Evolutionary conservation across 2,329 filamentous ascomycete species (phyloP).

Genomic region (Epichloe elymi): DNA sequence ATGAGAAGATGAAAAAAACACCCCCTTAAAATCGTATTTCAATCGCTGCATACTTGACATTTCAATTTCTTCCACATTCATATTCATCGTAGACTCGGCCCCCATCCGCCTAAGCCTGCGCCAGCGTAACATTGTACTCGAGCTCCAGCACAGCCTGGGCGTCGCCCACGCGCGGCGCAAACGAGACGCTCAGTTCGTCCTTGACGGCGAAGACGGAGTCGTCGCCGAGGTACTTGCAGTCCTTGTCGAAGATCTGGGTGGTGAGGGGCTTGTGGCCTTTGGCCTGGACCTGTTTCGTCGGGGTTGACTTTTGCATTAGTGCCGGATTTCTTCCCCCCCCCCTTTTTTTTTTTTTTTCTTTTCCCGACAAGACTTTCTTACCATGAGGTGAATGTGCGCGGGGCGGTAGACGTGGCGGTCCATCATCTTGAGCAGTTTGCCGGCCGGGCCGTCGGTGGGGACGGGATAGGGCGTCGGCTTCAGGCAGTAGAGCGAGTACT

Average conservation of each 20-base stretch:
- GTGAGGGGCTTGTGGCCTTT: conserved; percentile 55
- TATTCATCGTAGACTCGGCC: not conserved
- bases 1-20: too few species aligned
- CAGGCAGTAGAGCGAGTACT: conserved; percentile 49
- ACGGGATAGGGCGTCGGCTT: conserved; percentile 44
- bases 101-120: not conserved
- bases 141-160: conserved; percentile 43
- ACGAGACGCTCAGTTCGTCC: conserved; percentile 32
- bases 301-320: not conserved
- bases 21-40: not conserved
- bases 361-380: conserved; percentile 10
- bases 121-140: conserved; percentile 45
- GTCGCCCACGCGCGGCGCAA: conserved; percentile 23
- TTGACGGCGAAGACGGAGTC: conserved; percentile 44
- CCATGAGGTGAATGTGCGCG: conserved; percentile 48
- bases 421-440: conserved; percentile 36
- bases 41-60: not conserved
- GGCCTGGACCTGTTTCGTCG: conserved; percentile 28
- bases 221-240: conserved; percentile 44
- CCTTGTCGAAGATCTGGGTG: conserved; percentile 60
- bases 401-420: conserved; percentile 44
- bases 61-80: not conserved
- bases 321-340: too few species aligned
- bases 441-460: conserved; percentile 38
- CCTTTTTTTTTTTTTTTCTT: too few species aligned